Evolutionary conservation across 495 filamentous ascomycete species (phyloP), one percentile per base, ranked within the genome.

Genomic region (Poronia punctata): DNA sequence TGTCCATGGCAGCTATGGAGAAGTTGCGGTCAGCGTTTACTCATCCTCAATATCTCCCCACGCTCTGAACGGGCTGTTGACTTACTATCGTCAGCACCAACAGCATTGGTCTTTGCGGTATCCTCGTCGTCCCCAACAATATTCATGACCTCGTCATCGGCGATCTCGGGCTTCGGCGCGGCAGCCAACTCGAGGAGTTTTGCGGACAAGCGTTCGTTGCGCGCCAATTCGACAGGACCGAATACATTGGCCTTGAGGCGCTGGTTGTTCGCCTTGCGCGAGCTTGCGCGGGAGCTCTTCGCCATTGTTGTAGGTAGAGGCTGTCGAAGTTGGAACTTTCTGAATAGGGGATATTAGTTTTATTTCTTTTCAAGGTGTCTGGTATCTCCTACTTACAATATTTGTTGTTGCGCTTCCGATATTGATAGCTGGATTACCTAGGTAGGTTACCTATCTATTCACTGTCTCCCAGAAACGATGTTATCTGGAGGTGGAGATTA

Each of bases 231-330:
- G 29, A 79, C 75, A 7, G 88, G 88, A 0, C 78, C 82, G 58
- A 93, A 94, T 43, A 95, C 78, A 37, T 71, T 80, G 39, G 73
- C 67, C 60, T 88, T 86, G 31, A 95, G 70, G 39, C 70, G 78
- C 40, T 75, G 71, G 54, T 83, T 82, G 65, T 95, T 90, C 49
- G 74, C 67, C 70, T 95, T 94, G 48, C 72, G 75, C 35, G 71
- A 66, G 49, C 82, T 87, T 27, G 88, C 71, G 51, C 88, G 72
- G 32, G 81, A 64, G 55, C 84, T 81, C 53, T 92, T 94, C 3
- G 88, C 88, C 88, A 95, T 95, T 44, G 45, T 74, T 24, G 0
- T 29, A 4, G 9, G 4, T 18, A 8, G 31, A 18, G 29, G 10
- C 2, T 32, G 19, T 5, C 15, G n/a, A n/a, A n/a, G n/a, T n/a